phyloP scores from a whole-genome alignment of 192 early-diverging fungal genomes.

The Umbelopsis sp. region DNA sequence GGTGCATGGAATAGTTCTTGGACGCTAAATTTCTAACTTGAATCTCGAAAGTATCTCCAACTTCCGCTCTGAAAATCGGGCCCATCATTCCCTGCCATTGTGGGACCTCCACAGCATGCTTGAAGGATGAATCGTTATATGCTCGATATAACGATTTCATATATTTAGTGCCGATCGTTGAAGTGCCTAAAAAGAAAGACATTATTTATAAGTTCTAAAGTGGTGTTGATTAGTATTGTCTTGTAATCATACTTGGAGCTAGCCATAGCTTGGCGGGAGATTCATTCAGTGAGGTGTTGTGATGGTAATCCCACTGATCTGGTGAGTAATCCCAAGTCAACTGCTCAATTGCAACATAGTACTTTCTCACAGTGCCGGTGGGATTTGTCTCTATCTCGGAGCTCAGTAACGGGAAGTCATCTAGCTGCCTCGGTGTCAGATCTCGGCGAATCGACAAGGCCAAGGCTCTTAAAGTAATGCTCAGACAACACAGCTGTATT shows the following conservation, averaged over 20 bases:
- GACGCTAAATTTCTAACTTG: constrained; percentile 34
- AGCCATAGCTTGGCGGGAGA: constrained; percentile 23
- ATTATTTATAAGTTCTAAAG: neutral
- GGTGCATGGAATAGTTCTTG: constrained; percentile 36
- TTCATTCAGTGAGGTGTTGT: constrained; percentile 6
- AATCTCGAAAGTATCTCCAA: constrained; percentile 35
- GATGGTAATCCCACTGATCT: constrained; percentile 6
- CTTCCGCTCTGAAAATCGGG: constrained; percentile 38
- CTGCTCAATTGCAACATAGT: constrained; percentile 34
- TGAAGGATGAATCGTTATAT: constrained; percentile 28
- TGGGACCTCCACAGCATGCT: neutral
- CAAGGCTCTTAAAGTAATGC: neutral
- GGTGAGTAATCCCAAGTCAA: constrained; percentile 32
- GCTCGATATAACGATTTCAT: constrained; percentile 33
- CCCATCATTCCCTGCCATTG: constrained; percentile 41
- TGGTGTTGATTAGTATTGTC: neutral
- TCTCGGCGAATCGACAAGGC: neutral
- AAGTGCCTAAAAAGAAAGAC: constrained; percentile 11
- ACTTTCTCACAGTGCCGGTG: constrained; percentile 22
- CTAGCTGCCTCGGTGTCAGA: neutral
- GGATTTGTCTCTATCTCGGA: constrained; percentile 20
- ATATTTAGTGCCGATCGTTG: constrained; percentile 30
- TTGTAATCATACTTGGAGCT: neutral
- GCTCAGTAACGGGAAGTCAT: neutral
- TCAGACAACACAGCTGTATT: neutral